phyloP scores from a whole-genome alignment of 2,329 filamentous ascomycete species.

The Acarospora socialis region DNA sequence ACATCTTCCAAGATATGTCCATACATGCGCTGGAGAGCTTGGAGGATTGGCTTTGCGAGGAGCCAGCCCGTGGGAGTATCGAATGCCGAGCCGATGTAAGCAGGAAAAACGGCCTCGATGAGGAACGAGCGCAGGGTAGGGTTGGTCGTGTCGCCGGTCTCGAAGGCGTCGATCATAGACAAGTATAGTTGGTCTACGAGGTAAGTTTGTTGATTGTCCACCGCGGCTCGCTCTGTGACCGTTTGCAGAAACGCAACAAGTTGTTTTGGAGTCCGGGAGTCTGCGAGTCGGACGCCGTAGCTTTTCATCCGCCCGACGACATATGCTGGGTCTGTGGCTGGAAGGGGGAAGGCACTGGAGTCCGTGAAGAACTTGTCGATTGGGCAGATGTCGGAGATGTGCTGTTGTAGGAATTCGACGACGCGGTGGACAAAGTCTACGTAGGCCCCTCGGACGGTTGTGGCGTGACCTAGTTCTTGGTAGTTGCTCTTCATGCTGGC shows the following conservation, averaged over 20 bases:
- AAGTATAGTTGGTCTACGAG: slow-evolving; percentile 39
- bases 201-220: slow-evolving; percentile 43
- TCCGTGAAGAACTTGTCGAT: slow-evolving; percentile 48
- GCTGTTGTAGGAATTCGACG: slow-evolving; percentile 45
- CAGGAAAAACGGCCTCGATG: slow-evolving; percentile 40
- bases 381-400: slow-evolving; percentile 39
- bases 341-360: slow-evolving; percentile 45
- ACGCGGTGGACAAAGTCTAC: slow-evolving; percentile 48
- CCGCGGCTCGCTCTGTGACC: slow-evolving; percentile 42
- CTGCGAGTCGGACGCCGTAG: slow-evolving; percentile 40
- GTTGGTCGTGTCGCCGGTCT: slow-evolving; percentile 25
- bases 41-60: slow-evolving; percentile 37
- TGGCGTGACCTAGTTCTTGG: slow-evolving; percentile 34
- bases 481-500: slow-evolving; percentile 47
- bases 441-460: slow-evolving; percentile 32
- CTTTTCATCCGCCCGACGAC: slow-evolving; percentile 46
- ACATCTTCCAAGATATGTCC: slow-evolving; percentile 32
- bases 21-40: slow-evolving; percentile 31
- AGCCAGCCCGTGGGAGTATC: slow-evolving; percentile 35
- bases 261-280: slow-evolving; percentile 36
- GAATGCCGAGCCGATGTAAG: slow-evolving; percentile 39
- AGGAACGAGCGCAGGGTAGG: slow-evolving; percentile 38
- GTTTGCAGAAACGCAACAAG: slow-evolving; percentile 45
- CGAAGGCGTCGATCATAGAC: slow-evolving; percentile 33
- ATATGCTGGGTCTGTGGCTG: slow-evolving; percentile 45